Base-by-base conservation (phyloP, 768 basidiomycete genomes). In the Cyclocybe cylindracea region DNA sequence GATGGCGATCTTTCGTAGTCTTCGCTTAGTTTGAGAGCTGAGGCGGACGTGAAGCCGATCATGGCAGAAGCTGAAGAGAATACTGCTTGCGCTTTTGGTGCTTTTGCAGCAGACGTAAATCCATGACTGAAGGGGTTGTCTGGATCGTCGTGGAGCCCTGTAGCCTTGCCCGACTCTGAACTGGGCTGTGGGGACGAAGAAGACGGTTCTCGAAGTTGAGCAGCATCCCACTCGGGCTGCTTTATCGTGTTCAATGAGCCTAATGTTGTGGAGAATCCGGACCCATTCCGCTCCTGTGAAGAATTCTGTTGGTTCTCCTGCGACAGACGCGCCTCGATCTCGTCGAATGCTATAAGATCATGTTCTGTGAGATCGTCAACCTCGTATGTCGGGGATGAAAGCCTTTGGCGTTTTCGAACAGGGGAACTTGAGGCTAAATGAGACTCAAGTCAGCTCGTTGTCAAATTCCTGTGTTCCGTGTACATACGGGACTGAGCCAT, bases 341-440 rank as follows among this genome's bases (percentile, higher is more conserved):
- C 70, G 61, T 85, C 83, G 40, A 83, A 77, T 3, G 79, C 83
- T 34, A 70, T 68, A 9, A 87, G 62, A 48, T 85, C 79, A 33
- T 82, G 78, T 53, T 81, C 77, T 45, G 77, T 86, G 47, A 83
- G 62, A 16, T 78, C 78, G 6, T 55, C 68, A 18, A 80, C 61
- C 55, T 86, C 86, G 54, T 84, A 85, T 16, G 80, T 80, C 1
- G 87, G 85, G 0, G 86, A 87, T 0, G 85, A 85, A 29, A 86
- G 74, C 38, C 86, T 75, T 57, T 80, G 79, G 16, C 82, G 75
- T 66, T 89, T 89, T 37, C 72, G 70, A 8, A 70, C 61, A n/a
- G 79, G 80, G 5, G 78, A 80, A 38, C 60, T 63, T 50, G 69
- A 65, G 8, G 72, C 69, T 46, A 66, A 69, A n/a, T 53, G 54